Evolutionary conservation across 208 protist species (phyloP), one percentile per base, ranked within the genome.

Genomic region (Leishmania tropica): DNA sequence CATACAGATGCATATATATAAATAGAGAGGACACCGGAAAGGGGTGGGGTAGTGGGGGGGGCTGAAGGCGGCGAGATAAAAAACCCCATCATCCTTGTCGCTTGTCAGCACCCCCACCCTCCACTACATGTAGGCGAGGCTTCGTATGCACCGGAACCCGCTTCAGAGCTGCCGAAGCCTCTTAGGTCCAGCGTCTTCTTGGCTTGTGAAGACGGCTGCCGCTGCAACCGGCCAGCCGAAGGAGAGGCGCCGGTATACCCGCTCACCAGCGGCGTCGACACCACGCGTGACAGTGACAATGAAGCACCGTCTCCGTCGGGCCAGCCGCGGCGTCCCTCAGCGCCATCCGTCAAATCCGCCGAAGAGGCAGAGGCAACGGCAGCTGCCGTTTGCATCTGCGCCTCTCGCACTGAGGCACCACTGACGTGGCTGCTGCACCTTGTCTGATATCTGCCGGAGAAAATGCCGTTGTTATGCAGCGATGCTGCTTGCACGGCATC

Each of bases 401-500:
- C 47, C 24, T 35, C 54, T 37, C 10, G 73, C 58, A 62, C 13
- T 45, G 54, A 45, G 31, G 71, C 40, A 56, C 64, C 64, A n/a
- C 40, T 17, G 31, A 24, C 47, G 68, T 75, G 11, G 24, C 56
- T 53, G 70, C 68, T 60, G 77, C 31, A 6, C 24, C 48, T 6
- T 78, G 45, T 7, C 37, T 24, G 24, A 54, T 60, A 37, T 40
- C 13, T 31, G 60, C n/a, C 13, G n/a, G n/a, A 31, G n/a, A 5
- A 6, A 15, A 40, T 37, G 11, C 1, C n/a, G n/a, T 19, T 37
- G 13, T 6, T 67, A 31, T 37, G 64, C 54, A 60, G 75, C 75
- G 85, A 80, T 45, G 83, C 70, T 0, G 79, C 80, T 76, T 92
- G 88, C 75, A 90, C 82, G 0, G 89, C 86, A 70, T 89, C 84